A percentile compares a stretch with the other conserved stretches of the same genome.
Conservation (phyloP, 495 filamentous ascomycete species). For the Daldinia bambusicola region DNA sequence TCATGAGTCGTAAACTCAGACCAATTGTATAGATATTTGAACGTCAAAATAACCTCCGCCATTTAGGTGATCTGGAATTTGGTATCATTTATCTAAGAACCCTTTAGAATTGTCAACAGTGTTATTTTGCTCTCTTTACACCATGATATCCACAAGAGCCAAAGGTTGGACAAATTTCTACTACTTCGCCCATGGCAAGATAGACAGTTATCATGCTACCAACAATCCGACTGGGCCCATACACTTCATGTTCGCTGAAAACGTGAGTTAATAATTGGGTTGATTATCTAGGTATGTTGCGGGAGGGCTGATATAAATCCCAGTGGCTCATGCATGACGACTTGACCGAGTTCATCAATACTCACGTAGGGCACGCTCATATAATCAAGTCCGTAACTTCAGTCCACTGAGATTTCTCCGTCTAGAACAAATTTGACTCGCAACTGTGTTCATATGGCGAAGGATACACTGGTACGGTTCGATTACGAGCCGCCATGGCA, state of each 20-base stretch:
- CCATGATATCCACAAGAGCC: slow-evolving; percentile 36
- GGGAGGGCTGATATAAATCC: not conserved
- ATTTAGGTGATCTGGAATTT: no score
- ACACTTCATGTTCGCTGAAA: slow-evolving; percentile 43
- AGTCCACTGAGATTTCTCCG: slow-evolving; percentile 3
- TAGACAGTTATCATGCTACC: slow-evolving; percentile 31
- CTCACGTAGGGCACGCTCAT: slow-evolving; percentile 17
- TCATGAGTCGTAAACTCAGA: no score
- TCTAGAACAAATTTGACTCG: slow-evolving; percentile 36
- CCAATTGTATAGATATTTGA: no score
- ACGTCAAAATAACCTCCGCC: no score
- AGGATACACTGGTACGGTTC: slow-evolving; percentile 39
- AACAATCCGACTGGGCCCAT: slow-evolving; percentile 41
- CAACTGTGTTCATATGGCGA: slow-evolving; percentile 36
- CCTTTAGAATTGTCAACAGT: not conserved
- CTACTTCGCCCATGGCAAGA: slow-evolving; percentile 35
- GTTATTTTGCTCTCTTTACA: not conserved
- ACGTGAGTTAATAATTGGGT: slow-evolving; percentile 19
- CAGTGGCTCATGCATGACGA: slow-evolving; percentile 39
- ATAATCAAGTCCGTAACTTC: not conserved
- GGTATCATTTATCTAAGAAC: no score
- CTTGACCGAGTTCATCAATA: slow-evolving; percentile 37
- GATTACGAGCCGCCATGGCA: slow-evolving; percentile 57
- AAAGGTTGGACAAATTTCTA: slow-evolving; percentile 31
- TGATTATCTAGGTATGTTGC: not conserved